Evolutionary conservation across 345 rosid genomes (phyloP).

Genomic region (Draba incana): DNA sequence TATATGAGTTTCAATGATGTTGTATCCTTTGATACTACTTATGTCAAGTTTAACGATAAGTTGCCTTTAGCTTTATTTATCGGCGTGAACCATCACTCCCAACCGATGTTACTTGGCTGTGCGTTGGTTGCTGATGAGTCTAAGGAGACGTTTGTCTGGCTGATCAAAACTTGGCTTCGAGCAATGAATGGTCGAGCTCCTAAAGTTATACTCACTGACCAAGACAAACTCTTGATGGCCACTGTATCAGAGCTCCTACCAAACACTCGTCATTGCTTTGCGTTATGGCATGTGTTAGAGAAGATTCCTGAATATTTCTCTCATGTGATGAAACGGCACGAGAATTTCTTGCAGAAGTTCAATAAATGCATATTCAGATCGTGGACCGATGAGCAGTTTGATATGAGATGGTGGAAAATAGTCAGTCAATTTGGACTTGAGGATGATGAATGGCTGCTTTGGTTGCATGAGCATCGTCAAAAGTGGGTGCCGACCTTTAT

Average conservation of each 20-base stretch:
- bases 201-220: slow-evolving; percentile 50
- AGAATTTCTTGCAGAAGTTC: slow-evolving; percentile 59
- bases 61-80: slow-evolving; percentile 51
- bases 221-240: slow-evolving; percentile 49
- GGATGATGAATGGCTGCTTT: slow-evolving; percentile 56
- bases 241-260: slow-evolving; percentile 48
- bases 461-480: slow-evolving; percentile 59
- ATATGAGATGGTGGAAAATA: slow-evolving; percentile 71
- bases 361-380: slow-evolving; percentile 68
- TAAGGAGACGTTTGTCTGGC: slow-evolving; percentile 47
- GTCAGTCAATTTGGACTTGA: slow-evolving; percentile 59
- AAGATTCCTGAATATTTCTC: slow-evolving; percentile 50
- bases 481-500: slow-evolving; percentile 64
- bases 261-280: slow-evolving; percentile 49
- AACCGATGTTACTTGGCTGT: slow-evolving; percentile 53
- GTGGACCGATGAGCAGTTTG: slow-evolving; percentile 60
- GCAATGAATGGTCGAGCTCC: slow-evolving; percentile 56
- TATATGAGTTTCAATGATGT: slow-evolving; percentile 50
- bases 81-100: slow-evolving; percentile 54
- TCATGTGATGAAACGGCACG: slow-evolving; percentile 48
- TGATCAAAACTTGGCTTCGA: slow-evolving; percentile 52
- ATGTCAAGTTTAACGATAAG: slow-evolving; percentile 52
- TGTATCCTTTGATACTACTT: slow-evolving; percentile 54
- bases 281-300: slow-evolving; percentile 53
- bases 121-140: slow-evolving; percentile 54